Conservation (phyloP, 345 rosid species). For the Crucihimalaya himalaica region DNA sequence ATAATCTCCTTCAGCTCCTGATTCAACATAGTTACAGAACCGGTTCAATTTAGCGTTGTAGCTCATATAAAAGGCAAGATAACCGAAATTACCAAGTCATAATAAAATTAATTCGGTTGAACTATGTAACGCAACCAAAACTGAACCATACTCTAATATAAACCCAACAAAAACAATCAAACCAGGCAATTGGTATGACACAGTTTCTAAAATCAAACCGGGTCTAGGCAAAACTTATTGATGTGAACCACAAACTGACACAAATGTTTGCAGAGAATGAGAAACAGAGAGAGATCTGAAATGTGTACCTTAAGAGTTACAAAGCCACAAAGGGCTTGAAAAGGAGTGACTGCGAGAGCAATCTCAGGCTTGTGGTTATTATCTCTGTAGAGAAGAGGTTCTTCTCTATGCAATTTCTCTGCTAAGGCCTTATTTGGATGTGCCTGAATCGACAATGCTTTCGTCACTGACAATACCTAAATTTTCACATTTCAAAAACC, state of each 20-base stretch:
- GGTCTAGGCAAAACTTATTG: not conserved
- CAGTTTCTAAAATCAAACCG: not conserved
- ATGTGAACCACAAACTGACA: not conserved
- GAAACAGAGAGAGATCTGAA: constrained; percentile 10
- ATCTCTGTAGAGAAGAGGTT: constrained; percentile 71
- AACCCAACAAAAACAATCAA: not conserved
- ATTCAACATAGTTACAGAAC: not conserved
- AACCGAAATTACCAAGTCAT: too few relatives aligned
- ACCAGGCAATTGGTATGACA: not conserved
- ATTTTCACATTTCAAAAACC: not conserved
- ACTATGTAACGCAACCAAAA: too few relatives aligned
- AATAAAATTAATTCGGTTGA: too few relatives aligned
- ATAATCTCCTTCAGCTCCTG: constrained; percentile 89
- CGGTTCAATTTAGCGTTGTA: constrained; percentile 4
- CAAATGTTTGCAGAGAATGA: not conserved
- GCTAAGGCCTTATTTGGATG: constrained; percentile 92
- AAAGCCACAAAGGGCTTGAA: constrained; percentile 92
- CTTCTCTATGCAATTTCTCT: constrained; percentile 61
- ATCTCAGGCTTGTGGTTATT: constrained; percentile 95
- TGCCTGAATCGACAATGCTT: constrained; percentile 96
- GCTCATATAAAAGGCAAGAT: not conserved
- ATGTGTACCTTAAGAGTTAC: constrained; percentile 58
- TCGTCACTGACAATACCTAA: constrained; percentile 85
- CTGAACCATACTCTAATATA: too few relatives aligned
- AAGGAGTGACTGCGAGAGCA: constrained; percentile 91